Base-by-base conservation (phyloP, 2,329 filamentous ascomycete species). In the Botrytis porri region DNA sequence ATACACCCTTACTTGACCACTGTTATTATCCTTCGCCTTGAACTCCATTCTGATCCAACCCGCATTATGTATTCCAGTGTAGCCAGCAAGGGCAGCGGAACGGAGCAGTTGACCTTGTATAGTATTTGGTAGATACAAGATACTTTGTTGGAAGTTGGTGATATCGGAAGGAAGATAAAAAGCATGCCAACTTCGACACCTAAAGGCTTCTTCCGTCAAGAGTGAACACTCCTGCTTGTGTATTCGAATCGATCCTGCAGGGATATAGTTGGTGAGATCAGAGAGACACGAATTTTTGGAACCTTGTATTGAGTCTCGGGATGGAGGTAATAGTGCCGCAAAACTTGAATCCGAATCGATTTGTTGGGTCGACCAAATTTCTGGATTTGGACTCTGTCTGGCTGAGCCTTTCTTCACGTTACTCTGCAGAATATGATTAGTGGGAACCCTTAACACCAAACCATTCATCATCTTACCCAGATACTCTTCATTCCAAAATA, bases 1-100 rank as follows among this genome's bases (percentile, higher is more conserved):
- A 77, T 91, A 90, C 0, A 93, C 83, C 35, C 90, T 85, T 12
- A 88, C 59, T 65, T 80, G 79, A 12, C 79, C 80, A 32, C 16
- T 70, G 25, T 74, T 6, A n/a, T 69, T n/a, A 60, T 77, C 73
- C 8, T 74, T 75, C 0, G 64, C 63, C 62, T 76, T 78, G 48
- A 79, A 80, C 51, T 80, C 77, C 74, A 80, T 75, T 25, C 79
- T 75, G 63, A 80, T 78, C 79, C 79, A 81, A n/a, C 75, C 75
- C 12, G 74, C 75, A 54, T 72, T 71, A 43, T 77, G 76, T 2
- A 81, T 67, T 10, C 72, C 74, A 22, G 43, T 41, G 45, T 73
- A 78, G 35, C 64, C 70, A 22, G 60, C 20, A 22, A 80, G 69
- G 14, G 67, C n/a, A 6, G 72, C 25, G 2, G 73, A 76, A 32